Conservation (phyloP, 176 grass and related monocot species). For the Lolium perenne region DNA sequence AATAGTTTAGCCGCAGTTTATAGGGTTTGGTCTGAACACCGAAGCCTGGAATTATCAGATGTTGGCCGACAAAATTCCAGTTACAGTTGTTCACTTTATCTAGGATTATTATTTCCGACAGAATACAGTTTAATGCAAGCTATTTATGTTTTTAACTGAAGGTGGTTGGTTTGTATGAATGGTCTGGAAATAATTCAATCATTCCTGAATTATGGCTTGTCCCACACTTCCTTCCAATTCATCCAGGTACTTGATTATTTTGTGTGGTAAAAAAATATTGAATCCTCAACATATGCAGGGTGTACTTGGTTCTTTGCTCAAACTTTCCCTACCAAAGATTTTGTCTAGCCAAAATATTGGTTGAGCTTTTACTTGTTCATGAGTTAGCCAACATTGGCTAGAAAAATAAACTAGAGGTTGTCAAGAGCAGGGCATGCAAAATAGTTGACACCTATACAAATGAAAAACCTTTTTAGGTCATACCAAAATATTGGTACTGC, state of each 20-base stretch:
- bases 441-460: neutral
- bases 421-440: neutral
- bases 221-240: conserved; percentile 61
- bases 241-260: conserved; percentile 51
- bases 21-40: neutral
- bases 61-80: neutral
- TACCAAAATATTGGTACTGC: neutral
- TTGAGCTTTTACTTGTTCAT: neutral
- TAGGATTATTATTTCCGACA: neutral
- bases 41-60: neutral
- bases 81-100: neutral
- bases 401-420: neutral
- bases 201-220: conserved; percentile 63
- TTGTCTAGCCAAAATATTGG: neutral
- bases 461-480: neutral
- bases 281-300: neutral
- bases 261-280: neutral
- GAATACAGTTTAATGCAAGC: neutral
- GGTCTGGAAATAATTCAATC: conserved; percentile 61
- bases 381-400: neutral
- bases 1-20: neutral
- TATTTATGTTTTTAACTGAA: conserved; percentile 24
- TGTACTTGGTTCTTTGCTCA: neutral
- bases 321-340: neutral
- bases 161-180: conserved; percentile 62